Evolutionary conservation across 176 grass and related monocot species (phyloP).

Genomic region (Paspalum notatum): DNA sequence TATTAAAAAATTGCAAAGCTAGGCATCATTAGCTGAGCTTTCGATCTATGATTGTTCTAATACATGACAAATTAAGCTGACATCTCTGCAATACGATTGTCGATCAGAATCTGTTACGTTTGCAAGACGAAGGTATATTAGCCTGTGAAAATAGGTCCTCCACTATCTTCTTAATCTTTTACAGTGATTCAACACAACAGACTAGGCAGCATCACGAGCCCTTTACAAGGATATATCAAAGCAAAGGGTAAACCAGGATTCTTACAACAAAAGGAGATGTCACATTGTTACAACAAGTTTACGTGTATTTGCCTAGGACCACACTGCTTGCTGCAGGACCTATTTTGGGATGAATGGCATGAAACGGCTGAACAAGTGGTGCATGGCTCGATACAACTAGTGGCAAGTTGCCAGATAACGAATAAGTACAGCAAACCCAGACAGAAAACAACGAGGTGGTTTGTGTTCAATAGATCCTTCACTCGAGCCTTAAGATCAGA

Average conservation of each 20-base stretch:
- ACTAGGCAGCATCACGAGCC: constrained; percentile 52
- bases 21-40: no score
- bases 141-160: constrained; percentile 22
- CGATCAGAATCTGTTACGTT: constrained; percentile 17
- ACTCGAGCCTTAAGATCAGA: no score
- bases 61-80: not conserved
- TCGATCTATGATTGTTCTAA: not conserved
- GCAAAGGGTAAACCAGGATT: constrained; percentile 43
- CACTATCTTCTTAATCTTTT: constrained; percentile 47
- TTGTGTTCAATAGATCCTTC: no score
- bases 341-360: constrained; percentile 54
- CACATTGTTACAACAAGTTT: constrained; percentile 43
- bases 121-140: constrained; percentile 30
- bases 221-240: constrained; percentile 46
- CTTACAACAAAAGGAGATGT: constrained; percentile 44
- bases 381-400: constrained; percentile 49
- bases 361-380: constrained; percentile 56
- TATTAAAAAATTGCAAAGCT: not conserved
- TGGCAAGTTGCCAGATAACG: no score
- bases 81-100: not conserved
- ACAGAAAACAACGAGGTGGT: no score
- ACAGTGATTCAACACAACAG: constrained; percentile 51
- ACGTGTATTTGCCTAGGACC: constrained; percentile 57
- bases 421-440: no score
- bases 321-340: constrained; percentile 54